Base-by-base conservation (phyloP, 768 basidiomycete genomes). In the Psilocybe cubensis region DNA sequence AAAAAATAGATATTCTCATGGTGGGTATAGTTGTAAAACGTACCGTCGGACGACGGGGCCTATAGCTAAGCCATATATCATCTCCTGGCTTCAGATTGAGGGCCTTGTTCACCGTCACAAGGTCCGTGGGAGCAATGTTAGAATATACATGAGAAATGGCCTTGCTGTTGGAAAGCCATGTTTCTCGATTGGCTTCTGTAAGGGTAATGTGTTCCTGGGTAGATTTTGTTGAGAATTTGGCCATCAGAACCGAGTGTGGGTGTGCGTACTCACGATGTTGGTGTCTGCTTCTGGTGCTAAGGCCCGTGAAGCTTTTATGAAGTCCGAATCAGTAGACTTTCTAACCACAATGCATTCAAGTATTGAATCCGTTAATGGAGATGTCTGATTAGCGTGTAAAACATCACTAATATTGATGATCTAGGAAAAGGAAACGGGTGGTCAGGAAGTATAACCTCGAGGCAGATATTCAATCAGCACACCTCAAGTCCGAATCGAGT, bases 401-500 rank as follows among this genome's bases (percentile, higher is more conserved):
- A 76, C 66, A 60, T 73, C 66, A 57, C 72, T 77, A 47, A 80
- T 69, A 65, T 80, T 76, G 61, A 71, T 67, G 60, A 84, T 82
- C 83, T 84, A 59, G 48, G 42, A n/a, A 50, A 53, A 61, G 53
- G 59, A 63, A 50, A 61, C 33, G 60, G 49, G 61, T 46, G 56
- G 56, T 57, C 56, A n/a, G 35, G 57, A 60, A 42, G 58, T 48
- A 50, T 48, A 47, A 58, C 51, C 53, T 56, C 47, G 49, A 61
- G 54, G 57, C 18, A 55, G 44, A 56, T 45, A 54, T 62, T 46
- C 50, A 52, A 52, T 45, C 50, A 52, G 57, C 66, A 46, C 56
- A 95, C 95, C 87, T 96, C 87, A 62, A 96, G 81, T 54, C 83
- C 84, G 74, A 94, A 95, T 54, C 95, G 84, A 52, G 88, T 88